Evolutionary conservation across 2,329 filamentous ascomycete genomes (phyloP).

Genomic region (Mycosphaerelloides madeirae): DNA sequence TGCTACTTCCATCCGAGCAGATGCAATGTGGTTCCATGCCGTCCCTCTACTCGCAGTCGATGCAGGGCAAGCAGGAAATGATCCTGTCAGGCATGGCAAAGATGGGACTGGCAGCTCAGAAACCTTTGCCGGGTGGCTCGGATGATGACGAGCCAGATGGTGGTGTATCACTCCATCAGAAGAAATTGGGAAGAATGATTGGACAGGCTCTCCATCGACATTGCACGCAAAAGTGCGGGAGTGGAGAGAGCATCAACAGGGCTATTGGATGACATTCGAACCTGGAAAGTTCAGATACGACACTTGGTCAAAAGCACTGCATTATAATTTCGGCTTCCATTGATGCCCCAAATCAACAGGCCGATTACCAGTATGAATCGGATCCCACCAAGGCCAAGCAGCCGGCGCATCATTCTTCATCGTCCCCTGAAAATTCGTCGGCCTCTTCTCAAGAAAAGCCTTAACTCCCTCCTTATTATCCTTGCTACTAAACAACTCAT

Average conservation of each 20-base stretch:
- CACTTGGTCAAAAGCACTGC: not conserved
- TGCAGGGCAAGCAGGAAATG: not conserved
- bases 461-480: conserved; percentile 64
- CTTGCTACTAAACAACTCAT: conserved; percentile 55
- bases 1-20: not conserved
- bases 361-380: conserved; percentile 44
- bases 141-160: not conserved
- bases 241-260: too few relatives aligned
- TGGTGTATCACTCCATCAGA: not conserved
- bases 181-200: too few relatives aligned
- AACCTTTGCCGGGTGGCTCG: not conserved
- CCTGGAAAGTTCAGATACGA: too few relatives aligned
- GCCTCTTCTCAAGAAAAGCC: conserved; percentile 66
- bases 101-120: not conserved
- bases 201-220: too few relatives aligned
- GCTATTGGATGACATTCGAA: not conserved
- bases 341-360: conserved; percentile 32
- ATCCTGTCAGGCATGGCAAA: not conserved
- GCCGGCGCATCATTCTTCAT: conserved; percentile 57
- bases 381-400: conserved; percentile 65
- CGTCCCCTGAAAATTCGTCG: conserved; percentile 56
- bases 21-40: not conserved
- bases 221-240: too few relatives aligned
- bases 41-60: not conserved
- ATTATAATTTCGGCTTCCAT: conserved; percentile 26